phyloP scores from a whole-genome alignment of 805 yeast genomes.

The Blastobotrys peoriensis region DNA sequence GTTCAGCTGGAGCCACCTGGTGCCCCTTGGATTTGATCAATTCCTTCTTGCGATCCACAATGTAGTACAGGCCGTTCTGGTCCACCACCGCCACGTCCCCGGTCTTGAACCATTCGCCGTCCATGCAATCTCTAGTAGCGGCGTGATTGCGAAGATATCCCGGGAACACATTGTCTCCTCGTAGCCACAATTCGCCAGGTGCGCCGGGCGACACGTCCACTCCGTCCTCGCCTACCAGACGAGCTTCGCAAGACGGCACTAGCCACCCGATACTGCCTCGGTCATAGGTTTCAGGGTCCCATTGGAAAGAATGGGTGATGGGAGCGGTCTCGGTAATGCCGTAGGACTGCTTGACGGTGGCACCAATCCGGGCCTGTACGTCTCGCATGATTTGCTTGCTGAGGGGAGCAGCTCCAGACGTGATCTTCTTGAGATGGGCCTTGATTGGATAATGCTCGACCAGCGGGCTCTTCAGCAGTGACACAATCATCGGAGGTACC shows the following conservation, averaged over 20 bases:
- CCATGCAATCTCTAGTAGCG: constrained; percentile 42
- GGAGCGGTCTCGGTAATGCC: constrained; percentile 54
- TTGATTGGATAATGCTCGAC: constrained; percentile 37
- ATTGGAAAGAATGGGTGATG: constrained; percentile 38
- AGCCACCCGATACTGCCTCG: constrained; percentile 43
- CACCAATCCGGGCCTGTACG: constrained; percentile 19
- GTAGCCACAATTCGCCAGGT: constrained; percentile 49
- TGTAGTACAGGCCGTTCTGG: constrained; percentile 33
- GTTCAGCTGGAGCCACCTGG: constrained; percentile 91
- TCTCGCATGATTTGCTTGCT: constrained; percentile 12
- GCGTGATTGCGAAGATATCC: constrained; percentile 46
- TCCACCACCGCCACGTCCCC: constrained; percentile 48
- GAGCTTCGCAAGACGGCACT: constrained; percentile 43
- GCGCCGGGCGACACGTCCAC: constrained; percentile 45
- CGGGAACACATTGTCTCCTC: constrained; percentile 51
- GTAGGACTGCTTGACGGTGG: constrained; percentile 17
- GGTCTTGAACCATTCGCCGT: constrained; percentile 47
- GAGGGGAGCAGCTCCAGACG: constrained; percentile 46
- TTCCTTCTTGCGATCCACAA: constrained; percentile 61
- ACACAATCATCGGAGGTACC: constrained; percentile 38
- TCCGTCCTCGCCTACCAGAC: constrained; percentile 35
- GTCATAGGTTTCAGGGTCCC: constrained; percentile 36
- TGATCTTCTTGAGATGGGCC: constrained; percentile 34
- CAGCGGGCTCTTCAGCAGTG: constrained; percentile 41
- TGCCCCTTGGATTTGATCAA: constrained; percentile 70